These are phyloP conservation scores for Coprinellus micaceus DNA, from an alignment of 768 basidiomycete genomes.

Conservation along the genomic window DNA sequence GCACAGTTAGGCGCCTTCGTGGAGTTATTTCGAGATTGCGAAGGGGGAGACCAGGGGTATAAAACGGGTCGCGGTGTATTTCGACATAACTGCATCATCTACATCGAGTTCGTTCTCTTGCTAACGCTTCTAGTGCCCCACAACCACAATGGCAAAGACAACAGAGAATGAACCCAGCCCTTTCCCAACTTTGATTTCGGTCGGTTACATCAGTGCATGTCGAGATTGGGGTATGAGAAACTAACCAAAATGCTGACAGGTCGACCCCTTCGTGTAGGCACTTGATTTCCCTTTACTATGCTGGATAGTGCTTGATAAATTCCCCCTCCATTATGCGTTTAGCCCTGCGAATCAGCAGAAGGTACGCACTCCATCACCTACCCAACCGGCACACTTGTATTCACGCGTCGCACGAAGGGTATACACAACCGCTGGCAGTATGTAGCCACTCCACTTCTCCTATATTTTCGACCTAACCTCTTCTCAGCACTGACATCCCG, in stretches of 20 bases:
- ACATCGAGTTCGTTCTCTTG: no score
- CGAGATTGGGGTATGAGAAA: not conserved
- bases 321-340: no score
- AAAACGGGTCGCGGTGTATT: not conserved
- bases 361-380: constrained; percentile 34
- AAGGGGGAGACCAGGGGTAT: no score
- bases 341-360: constrained; percentile 56
- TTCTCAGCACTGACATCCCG: constrained; percentile 53
- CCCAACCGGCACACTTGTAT: not conserved
- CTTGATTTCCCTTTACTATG: no score
- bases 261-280: constrained; percentile 67
- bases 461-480: constrained; percentile 32
- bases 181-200: constrained; percentile 57
- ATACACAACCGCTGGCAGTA: constrained; percentile 76
- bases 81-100: no score
- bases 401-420: constrained; percentile 36
- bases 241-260: constrained; percentile 29
- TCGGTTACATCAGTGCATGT: constrained; percentile 24
- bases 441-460: constrained; percentile 19
- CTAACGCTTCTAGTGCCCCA: no score
- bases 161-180: constrained; percentile 56
- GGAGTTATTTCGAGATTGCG: no score
- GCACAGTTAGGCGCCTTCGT: no score
- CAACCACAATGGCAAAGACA: constrained; percentile 52
- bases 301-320: not conserved